phyloP scores from a whole-genome alignment of 371 early-diverging fungal genomes.

The Ordospora pajunii region DNA sequence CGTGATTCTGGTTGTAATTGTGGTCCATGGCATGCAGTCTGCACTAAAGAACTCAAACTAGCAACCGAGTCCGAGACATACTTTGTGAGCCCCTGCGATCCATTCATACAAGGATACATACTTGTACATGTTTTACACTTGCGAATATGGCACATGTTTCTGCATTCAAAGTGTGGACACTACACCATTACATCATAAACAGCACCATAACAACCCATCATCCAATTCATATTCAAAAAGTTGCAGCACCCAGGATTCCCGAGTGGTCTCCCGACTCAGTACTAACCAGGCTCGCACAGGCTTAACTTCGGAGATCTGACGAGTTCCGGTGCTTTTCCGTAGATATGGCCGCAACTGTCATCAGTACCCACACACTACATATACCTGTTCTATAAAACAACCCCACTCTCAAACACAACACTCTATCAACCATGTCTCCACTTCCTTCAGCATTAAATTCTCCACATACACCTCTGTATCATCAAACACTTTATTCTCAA shows the following conservation, averaged over 20 bases:
- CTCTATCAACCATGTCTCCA: no score
- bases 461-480: no score
- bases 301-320: constrained; percentile 65
- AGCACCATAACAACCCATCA: no score
- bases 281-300: constrained; percentile 62
- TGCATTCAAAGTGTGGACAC: no score
- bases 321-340: constrained; percentile 63
- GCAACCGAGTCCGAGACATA: not conserved
- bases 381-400: not conserved
- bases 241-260: constrained; percentile 63
- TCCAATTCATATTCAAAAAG: constrained; percentile 37
- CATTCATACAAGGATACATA: not conserved
- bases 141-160: no score
- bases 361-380: not conserved
- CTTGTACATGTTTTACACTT: no score
- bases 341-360: constrained; percentile 63
- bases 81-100: not conserved
- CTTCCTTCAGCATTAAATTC: no score
- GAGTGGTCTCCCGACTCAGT: constrained; percentile 64
- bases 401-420: no score
- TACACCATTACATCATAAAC: no score
- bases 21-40: not conserved
- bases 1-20: no score
- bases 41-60: not conserved
- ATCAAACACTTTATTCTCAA: no score